Percentiles rank a stretch among this genome's conserved stretches.
Evolutionary conservation across 192 early-diverging fungal genomes (phyloP).

Genomic region (Thamnidium elegans): DNA sequence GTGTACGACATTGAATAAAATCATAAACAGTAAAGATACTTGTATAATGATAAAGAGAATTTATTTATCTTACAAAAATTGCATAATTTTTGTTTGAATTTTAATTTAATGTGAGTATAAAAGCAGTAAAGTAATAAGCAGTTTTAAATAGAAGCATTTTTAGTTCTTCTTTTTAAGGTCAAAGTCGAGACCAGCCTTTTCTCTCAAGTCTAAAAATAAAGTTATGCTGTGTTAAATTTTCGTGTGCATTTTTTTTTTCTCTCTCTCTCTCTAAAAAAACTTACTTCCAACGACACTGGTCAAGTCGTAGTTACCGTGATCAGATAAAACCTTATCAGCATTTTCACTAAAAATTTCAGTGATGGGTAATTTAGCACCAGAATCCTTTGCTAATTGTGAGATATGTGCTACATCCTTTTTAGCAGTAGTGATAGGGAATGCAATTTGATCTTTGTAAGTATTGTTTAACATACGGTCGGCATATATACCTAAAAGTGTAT

Average conservation of each 20-base stretch:
- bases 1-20: too few species aligned
- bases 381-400: constrained; percentile 32
- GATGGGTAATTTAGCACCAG: constrained; percentile 36
- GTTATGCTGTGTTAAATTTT: background rate
- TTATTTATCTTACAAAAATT: too few species aligned
- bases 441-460: constrained; percentile 33
- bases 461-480: constrained; percentile 43
- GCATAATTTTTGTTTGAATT: too few species aligned
- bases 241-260: background rate
- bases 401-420: constrained; percentile 51
- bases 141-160: background rate
- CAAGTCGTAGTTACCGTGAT: constrained; percentile 22
- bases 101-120: too few species aligned
- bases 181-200: constrained; percentile 12
- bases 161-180: constrained; percentile 3
- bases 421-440: constrained; percentile 39
- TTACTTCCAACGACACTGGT: constrained; percentile 34
- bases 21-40: too few species aligned
- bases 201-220: background rate
- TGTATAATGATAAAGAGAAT: too few species aligned
- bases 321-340: background rate
- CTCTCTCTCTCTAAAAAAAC: too few species aligned
- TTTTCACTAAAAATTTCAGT: constrained; percentile 27
- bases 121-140: too few species aligned
- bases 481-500: constrained; percentile 45